Percentiles rank a stretch among this genome's conserved stretches.
These are phyloP conservation scores for Capronia epimyces DNA, from an alignment of 2,329 filamentous ascomycete species.

Conservation along the genomic window DNA sequence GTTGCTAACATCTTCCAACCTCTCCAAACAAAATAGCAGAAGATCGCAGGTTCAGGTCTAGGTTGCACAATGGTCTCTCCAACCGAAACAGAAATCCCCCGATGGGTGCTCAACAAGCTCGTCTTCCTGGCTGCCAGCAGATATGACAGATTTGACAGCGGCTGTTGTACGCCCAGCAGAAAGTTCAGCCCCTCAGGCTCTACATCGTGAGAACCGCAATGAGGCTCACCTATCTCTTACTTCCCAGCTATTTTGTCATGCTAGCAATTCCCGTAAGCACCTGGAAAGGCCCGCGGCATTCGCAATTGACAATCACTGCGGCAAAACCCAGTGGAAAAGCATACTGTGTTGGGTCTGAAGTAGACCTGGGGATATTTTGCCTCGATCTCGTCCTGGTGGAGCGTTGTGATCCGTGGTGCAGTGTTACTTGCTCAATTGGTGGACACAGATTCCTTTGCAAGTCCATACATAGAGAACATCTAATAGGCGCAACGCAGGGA, in stretches of 20 bases:
- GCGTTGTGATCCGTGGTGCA: constrained; percentile 17
- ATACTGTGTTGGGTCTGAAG: not conserved
- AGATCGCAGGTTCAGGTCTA: not conserved
- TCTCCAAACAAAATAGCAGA: not conserved
- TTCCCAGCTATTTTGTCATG: not conserved
- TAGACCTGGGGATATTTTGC: constrained; percentile 1
- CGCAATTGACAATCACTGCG: not conserved
- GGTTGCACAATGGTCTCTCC: constrained; percentile 13
- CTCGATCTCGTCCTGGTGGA: constrained; percentile 6
- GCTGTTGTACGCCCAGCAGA: constrained; percentile 10
- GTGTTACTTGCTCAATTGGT: constrained; percentile 9
- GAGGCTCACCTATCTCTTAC: not conserved
- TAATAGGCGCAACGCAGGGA: not conserved
- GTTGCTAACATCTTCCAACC: not conserved
- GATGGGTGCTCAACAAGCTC: constrained; percentile 8
- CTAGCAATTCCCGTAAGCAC: not conserved
- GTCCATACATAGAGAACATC: not conserved
- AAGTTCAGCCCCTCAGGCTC: not conserved
- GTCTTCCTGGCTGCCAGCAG: constrained; percentile 20
- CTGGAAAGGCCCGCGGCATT: not conserved
- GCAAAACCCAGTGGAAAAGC: not conserved
- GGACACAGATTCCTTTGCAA: constrained; percentile 1
- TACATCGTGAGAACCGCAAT: no score
- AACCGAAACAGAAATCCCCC: constrained; percentile 10
- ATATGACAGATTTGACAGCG: constrained; percentile 29